Conservation (phyloP, 169 alveolate species). For the Cystoisospora suis region DNA sequence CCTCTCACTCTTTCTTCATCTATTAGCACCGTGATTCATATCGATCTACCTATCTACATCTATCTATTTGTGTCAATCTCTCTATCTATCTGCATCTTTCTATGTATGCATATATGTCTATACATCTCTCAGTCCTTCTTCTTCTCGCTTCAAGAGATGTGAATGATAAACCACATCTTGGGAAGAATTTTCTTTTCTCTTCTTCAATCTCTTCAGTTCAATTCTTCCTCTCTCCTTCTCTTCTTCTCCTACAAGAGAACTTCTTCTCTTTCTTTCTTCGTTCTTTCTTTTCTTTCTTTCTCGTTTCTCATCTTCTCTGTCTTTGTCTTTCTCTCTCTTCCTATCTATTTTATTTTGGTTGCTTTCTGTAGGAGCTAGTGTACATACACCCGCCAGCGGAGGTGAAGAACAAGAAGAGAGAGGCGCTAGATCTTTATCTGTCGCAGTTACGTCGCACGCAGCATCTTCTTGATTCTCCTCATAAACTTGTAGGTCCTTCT, state of each 20-base stretch:
- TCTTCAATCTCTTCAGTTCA: not conserved
- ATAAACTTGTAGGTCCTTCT: conserved; percentile 34
- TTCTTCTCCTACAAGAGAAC: not conserved
- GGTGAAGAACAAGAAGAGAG: conserved; percentile 19
- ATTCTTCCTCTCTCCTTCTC: not conserved
- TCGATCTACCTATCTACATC: too few species aligned
- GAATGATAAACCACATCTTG: too few species aligned
- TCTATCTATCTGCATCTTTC: not conserved
- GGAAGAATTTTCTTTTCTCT: not conserved
- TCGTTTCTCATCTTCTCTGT: not conserved
- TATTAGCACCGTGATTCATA: not conserved
- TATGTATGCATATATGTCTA: not conserved
- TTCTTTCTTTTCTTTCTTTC: not conserved
- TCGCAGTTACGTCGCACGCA: conserved; percentile 56
- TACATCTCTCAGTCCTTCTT: not conserved
- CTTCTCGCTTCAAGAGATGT: too few species aligned
- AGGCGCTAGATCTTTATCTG: conserved; percentile 39
- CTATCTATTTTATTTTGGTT: not conserved
- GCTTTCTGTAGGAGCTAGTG: conserved; percentile 43
- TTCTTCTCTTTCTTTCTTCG: not conserved
- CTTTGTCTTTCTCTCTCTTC: not conserved
- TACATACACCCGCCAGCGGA: conserved; percentile 55
- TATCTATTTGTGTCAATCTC: not conserved
- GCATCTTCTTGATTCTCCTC: conserved; percentile 44
- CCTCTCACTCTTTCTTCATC: not conserved